Evolutionary conservation across 1,284 basidiomycete genomes (phyloP).

Genomic region (Irpex sp.): DNA sequence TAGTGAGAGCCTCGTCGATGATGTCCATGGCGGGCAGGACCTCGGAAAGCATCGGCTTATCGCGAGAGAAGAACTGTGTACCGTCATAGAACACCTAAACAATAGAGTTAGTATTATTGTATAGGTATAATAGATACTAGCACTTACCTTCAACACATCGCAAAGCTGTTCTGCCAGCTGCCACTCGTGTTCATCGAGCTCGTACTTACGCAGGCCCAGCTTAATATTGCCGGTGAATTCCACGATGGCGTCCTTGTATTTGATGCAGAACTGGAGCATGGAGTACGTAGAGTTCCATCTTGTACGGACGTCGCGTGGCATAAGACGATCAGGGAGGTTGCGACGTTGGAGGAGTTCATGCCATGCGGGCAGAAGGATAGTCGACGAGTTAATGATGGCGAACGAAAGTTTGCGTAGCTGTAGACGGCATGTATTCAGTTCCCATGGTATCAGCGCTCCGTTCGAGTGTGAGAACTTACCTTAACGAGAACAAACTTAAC

Average conservation of each 20-base stretch:
- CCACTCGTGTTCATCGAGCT: conserved; percentile 23
- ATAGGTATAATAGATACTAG: neutral
- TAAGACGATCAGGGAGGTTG: conserved; percentile 11
- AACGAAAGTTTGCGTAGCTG: conserved; percentile 9
- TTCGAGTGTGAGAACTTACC: conserved; percentile 6
- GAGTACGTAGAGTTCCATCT: conserved; percentile 31
- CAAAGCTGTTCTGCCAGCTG: conserved; percentile 15
- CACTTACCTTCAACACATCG: conserved; percentile 20
- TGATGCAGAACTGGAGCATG: conserved; percentile 22
- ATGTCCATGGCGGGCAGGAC: conserved; percentile 33
- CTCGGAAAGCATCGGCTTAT: conserved; percentile 17
- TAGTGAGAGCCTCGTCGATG: conserved; percentile 22
- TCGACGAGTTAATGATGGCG: neutral
- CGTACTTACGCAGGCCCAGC: conserved; percentile 16
- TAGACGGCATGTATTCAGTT: neutral
- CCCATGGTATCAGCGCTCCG: neutral
- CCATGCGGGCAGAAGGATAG: neutral
- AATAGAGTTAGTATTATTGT: neutral
- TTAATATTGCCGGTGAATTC: conserved; percentile 5
- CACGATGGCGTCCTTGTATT: neutral
- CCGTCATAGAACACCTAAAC: conserved; percentile 19
- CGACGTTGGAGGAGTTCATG: neutral
- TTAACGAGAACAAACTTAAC: conserved; percentile 13
- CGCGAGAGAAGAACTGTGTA: conserved; percentile 24
- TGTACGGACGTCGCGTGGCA: conserved; percentile 28